Evolutionary conservation across 768 basidiomycete species (phyloP).

Genomic region (Mycena crocata): DNA sequence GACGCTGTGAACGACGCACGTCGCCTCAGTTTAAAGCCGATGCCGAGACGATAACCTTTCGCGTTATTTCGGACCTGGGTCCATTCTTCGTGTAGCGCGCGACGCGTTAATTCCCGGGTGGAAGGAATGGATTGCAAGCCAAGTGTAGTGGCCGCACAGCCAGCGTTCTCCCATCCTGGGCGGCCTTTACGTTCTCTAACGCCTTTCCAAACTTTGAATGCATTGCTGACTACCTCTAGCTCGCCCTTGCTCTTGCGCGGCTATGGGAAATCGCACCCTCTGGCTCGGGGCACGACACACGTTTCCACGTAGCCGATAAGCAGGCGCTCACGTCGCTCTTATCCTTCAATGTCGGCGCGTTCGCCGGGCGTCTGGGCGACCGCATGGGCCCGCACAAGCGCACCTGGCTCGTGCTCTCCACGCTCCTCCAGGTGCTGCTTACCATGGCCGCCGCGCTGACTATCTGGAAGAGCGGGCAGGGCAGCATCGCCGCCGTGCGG

Average conservation of each 20-base stretch:
- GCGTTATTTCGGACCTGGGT: too few species aligned
- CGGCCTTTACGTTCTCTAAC: not conserved
- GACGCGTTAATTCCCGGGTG: too few species aligned
- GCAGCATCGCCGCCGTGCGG: slow-evolving; percentile 63
- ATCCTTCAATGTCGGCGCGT: slow-evolving; percentile 82
- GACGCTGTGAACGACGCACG: not conserved
- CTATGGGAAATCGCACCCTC: slow-evolving; percentile 67
- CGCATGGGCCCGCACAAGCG: slow-evolving; percentile 78
- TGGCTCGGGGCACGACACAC: slow-evolving; percentile 56
- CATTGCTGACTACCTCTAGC: slow-evolving; percentile 51
- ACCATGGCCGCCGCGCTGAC: slow-evolving; percentile 79
- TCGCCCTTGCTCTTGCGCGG: slow-evolving; percentile 83
- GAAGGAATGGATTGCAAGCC: too few species aligned
- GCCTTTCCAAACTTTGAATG: not conserved
- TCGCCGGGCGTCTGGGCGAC: slow-evolving; percentile 87
- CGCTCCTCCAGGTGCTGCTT: slow-evolving; percentile 79
- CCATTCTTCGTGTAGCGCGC: too few species aligned
- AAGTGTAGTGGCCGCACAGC: not conserved
- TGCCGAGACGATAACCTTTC: too few species aligned
- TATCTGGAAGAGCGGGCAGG: slow-evolving; percentile 76
- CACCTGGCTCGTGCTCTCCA: slow-evolving; percentile 78
- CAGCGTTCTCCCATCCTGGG: not conserved
- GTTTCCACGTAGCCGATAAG: slow-evolving; percentile 85
- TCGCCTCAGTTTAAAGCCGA: too few species aligned
- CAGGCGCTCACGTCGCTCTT: slow-evolving; percentile 86